Conservation (phyloP, 371 early-diverging fungal species). For the Smittium culicis region DNA sequence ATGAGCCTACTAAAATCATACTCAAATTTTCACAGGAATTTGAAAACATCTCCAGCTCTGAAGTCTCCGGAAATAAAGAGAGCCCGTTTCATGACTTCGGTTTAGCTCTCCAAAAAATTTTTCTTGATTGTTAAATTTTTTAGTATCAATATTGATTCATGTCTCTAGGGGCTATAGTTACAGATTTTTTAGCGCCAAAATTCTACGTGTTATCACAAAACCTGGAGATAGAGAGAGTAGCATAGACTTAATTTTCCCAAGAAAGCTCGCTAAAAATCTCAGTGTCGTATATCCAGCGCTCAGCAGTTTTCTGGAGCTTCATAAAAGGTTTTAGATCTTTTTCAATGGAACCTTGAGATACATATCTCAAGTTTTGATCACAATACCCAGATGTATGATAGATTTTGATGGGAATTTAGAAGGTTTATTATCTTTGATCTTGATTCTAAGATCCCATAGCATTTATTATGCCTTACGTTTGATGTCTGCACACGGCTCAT, state of each 20-base stretch:
- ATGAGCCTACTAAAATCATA: too few relatives aligned
- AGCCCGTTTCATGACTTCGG: not conserved
- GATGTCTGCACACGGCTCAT: too few relatives aligned
- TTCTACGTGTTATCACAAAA: not conserved
- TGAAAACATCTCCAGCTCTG: not conserved
- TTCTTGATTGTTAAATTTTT: not conserved
- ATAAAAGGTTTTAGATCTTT: not conserved
- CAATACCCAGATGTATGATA: conserved; percentile 29
- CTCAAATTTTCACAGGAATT: not conserved
- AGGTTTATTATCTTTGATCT: conserved; percentile 22
- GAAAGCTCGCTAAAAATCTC: conserved; percentile 11
- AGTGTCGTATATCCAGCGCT: not conserved
- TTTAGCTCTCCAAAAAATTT: not conserved
- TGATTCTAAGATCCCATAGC: conserved; percentile 20
- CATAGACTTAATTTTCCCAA: conserved; percentile 11
- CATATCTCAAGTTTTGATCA: conserved; percentile 20
- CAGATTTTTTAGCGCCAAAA: not conserved
- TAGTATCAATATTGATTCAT: not conserved
- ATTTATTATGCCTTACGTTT: too few relatives aligned
- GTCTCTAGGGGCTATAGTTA: not conserved
- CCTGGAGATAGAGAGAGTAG: not conserved
- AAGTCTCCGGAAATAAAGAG: not conserved
- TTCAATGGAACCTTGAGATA: not conserved
- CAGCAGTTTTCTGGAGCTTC: not conserved
- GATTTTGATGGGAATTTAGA: conserved; percentile 24